A percentile compares a stretch with the other conserved stretches of the same genome.
phyloP scores from a whole-genome alignment of 2,329 filamentous ascomycete species.

The Penicillium sp. region DNA sequence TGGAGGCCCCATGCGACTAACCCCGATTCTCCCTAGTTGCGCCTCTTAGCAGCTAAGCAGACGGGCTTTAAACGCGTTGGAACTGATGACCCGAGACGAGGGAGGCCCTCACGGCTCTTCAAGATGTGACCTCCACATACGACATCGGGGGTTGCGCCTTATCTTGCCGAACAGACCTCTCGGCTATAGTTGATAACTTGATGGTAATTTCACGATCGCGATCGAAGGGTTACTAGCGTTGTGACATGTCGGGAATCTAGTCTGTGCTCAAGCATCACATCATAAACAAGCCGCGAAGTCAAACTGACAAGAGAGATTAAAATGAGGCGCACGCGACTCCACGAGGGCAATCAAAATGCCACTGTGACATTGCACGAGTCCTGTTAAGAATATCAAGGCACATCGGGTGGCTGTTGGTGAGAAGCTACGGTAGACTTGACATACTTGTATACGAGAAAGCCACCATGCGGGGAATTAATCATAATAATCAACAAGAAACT shows the following conservation, averaged over 20 bases:
- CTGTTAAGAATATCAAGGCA: background rate
- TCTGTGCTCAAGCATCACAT: conserved; percentile 1
- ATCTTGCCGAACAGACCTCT: background rate
- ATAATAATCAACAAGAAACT: too few relatives aligned
- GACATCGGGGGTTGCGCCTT: conserved; percentile 19
- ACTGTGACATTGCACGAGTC: conserved; percentile 16
- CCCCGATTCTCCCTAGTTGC: conserved; percentile 2
- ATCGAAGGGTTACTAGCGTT: background rate
- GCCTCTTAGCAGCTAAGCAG: background rate
- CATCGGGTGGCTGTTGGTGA: background rate
- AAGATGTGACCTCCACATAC: conserved; percentile 26
- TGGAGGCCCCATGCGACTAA: conserved; percentile 5
- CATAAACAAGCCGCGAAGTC: background rate
- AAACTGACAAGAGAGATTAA: background rate
- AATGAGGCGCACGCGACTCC: conserved; percentile 11
- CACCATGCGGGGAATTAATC: conserved; percentile 1
- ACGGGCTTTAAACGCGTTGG: conserved; percentile 1
- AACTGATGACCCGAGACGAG: background rate
- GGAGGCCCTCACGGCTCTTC: background rate
- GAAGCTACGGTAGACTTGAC: conserved; percentile 3
- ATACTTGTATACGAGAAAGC: background rate
- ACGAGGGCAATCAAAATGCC: conserved; percentile 4
- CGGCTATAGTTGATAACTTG: background rate
- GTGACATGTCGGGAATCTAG: background rate
- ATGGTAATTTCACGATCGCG: background rate